Evolutionary conservation across 306 rosid genomes (phyloP).

Genomic region (Alnus glutinosa): DNA sequence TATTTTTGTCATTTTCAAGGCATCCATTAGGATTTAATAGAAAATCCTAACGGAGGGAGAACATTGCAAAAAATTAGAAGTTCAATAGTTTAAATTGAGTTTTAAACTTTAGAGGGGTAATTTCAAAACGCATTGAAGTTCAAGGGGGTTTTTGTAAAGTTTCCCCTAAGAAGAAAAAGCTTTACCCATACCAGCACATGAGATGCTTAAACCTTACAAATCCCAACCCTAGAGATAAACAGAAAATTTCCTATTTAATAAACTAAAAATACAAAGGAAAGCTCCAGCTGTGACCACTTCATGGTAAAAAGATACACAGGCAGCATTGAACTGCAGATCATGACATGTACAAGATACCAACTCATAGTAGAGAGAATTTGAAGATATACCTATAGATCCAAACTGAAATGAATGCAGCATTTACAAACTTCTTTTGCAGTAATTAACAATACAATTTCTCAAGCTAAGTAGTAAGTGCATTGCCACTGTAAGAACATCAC

Average conservation of each 20-base stretch:
- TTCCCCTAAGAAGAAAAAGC: not conserved
- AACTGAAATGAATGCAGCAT: not conserved
- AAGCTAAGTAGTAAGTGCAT: too few species aligned
- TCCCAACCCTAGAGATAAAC: too few species aligned
- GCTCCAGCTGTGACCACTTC: not conserved
- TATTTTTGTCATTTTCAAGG: too few species aligned
- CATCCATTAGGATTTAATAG: too few species aligned
- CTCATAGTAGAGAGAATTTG: not conserved
- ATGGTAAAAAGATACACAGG: too few species aligned
- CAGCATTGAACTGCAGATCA: not conserved
- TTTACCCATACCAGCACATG: not conserved
- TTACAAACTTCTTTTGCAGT: not conserved
- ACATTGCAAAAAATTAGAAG: too few species aligned
- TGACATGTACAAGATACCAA: not conserved
- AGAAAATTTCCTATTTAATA: not conserved
- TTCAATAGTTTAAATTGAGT: too few species aligned
- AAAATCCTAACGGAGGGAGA: too few species aligned
- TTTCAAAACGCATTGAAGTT: too few species aligned
- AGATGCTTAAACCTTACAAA: not conserved
- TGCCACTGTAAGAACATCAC: too few species aligned
- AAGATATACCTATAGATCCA: not conserved
- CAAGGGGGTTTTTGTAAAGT: too few species aligned
- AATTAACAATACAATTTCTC: not conserved
- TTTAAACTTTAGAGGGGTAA: too few species aligned
- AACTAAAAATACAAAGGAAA: not conserved